Evolutionary conservation across 2,329 filamentous ascomycete species (phyloP).

Genomic region (Helotiales sp.): DNA sequence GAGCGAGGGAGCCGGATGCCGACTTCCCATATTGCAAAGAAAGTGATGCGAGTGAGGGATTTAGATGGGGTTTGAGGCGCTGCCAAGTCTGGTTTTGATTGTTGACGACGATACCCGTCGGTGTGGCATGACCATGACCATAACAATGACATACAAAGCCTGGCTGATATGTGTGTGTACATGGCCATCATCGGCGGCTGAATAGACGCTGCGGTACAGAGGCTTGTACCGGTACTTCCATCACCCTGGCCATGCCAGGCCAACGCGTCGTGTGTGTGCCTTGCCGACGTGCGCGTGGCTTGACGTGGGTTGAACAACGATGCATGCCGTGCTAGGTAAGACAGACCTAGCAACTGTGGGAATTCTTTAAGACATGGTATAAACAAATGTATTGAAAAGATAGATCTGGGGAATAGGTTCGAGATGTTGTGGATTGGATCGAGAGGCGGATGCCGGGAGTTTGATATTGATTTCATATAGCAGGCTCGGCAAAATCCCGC

Average conservation of each 20-base stretch:
- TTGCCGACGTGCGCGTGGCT: conserved; percentile 10
- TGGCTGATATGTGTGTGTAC: conserved; percentile 4
- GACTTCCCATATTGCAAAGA: conserved; percentile 6
- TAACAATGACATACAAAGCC: not conserved
- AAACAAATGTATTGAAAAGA: conserved; percentile 3
- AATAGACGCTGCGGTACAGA: conserved; percentile 7
- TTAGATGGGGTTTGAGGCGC: conserved; percentile 8
- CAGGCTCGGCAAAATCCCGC: conserved; percentile 2
- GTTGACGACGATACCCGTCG: conserved; percentile 9
- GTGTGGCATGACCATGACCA: conserved; percentile 1
- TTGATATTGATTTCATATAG: conserved; percentile 4
- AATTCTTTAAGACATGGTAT: not conserved
- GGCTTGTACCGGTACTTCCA: conserved; percentile 2
- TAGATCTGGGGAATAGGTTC: not conserved
- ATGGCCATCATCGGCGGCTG: not conserved
- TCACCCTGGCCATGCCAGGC: not conserved
- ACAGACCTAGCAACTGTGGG: not conserved
- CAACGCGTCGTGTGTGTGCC: not conserved
- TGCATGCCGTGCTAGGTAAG: conserved; percentile 3
- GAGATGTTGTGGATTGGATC: not conserved
- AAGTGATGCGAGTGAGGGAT: conserved; percentile 4
- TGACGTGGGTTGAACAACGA: not conserved
- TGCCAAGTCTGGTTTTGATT: conserved; percentile 4
- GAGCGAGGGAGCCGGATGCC: conserved; percentile 1
- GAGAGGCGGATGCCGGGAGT: not conserved